phyloP scores from a whole-genome alignment of 805 yeast genomes.

The Spathaspora passalidarum region DNA sequence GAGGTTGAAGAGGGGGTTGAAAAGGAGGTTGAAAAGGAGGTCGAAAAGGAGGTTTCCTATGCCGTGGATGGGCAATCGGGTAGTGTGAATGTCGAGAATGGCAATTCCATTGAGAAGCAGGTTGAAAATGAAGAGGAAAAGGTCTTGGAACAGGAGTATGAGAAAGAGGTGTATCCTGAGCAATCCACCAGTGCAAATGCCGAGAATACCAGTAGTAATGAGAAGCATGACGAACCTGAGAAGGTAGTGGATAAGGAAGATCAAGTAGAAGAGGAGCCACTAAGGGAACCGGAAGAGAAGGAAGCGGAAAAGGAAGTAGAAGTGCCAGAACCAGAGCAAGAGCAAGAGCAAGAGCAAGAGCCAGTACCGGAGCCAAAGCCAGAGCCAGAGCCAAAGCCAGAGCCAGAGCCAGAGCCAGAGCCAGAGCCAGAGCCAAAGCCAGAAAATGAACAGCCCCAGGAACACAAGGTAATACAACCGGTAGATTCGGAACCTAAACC shows the following conservation, averaged over 20 bases:
- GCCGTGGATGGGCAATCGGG: slow-evolving; percentile 2
- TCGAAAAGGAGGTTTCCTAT: not conserved
- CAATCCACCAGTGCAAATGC: too few relatives aligned
- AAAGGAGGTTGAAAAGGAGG: not conserved
- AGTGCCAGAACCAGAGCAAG: slow-evolving; percentile 2
- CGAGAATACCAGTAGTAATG: too few relatives aligned
- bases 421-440: too few relatives aligned
- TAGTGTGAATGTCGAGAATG: not conserved
- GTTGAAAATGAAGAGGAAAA: slow-evolving; percentile 4
- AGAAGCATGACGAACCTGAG: not conserved
- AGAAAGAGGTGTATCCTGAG: not conserved
- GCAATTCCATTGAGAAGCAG: not conserved
- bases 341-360: slow-evolving; percentile 1
- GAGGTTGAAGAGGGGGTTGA: not conserved
- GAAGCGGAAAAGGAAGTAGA: not conserved
- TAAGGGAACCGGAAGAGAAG: not conserved
- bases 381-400: not conserved
- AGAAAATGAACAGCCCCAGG: not conserved
- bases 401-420: not conserved
- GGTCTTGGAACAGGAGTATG: slow-evolving; percentile 5
- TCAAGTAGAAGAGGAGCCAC: not conserved
- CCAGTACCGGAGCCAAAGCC: not conserved
- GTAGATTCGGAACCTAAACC: not conserved
- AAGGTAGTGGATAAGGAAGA: not conserved
- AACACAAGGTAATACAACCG: not conserved